Conservation (phyloP, 148 eudicot genomes). For the Arctostaphylos glauca region DNA sequence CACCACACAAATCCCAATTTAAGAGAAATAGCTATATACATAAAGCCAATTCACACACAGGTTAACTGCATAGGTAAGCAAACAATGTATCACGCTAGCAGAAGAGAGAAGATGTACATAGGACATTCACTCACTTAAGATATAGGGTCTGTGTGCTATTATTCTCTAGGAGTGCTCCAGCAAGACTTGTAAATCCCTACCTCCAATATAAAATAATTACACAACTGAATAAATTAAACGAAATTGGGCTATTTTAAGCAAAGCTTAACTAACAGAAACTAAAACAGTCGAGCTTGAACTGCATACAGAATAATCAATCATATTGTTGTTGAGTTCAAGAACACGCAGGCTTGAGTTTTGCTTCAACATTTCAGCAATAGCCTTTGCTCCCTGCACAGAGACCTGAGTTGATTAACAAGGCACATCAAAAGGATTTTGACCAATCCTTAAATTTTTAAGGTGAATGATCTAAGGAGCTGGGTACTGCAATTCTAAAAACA, state of each 20-base stretch:
- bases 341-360: constrained; percentile 65
- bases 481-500: background rate
- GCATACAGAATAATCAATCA: constrained; percentile 95
- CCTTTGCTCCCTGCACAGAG: constrained; percentile 82
- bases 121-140: constrained; percentile 66
- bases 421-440: background rate
- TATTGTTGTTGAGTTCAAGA: constrained; percentile 84
- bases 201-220: constrained; percentile 56
- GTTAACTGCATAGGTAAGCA: background rate
- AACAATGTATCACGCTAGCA: background rate
- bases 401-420: constrained; percentile 16
- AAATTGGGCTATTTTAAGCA: constrained; percentile 16
- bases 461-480: background rate
- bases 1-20: constrained; percentile 1
- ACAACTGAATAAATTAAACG: constrained; percentile 30
- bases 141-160: constrained; percentile 51
- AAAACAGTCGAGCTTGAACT: constrained; percentile 18
- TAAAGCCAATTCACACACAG: background rate
- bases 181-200: constrained; percentile 98
- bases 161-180: constrained; percentile 84
- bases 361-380: constrained; percentile 86
- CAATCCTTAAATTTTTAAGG: constrained; percentile 1
- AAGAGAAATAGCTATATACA: background rate
- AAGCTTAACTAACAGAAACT: constrained; percentile 19
- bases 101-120: constrained; percentile 15